Evolutionary conservation across 2,329 filamentous ascomycete genomes (phyloP).

Genomic region (Corinectria fuckeliana): DNA sequence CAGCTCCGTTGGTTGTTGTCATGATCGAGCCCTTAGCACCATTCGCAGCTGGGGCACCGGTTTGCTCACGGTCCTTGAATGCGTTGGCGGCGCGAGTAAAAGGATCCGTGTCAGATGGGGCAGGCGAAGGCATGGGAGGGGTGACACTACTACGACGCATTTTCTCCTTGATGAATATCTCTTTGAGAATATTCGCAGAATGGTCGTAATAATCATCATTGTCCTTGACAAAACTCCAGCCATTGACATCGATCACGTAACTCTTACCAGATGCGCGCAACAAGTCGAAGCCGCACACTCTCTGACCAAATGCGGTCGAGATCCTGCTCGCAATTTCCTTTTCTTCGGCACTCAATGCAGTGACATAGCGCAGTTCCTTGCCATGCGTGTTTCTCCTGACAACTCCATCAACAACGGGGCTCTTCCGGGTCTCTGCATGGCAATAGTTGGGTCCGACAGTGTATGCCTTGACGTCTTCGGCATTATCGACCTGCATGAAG

Average conservation of each 20-base stretch:
- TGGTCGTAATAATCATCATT: conserved; percentile 98
- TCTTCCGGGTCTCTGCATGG: conserved; percentile 96
- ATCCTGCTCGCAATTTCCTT: conserved; percentile 88
- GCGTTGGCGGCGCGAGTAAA: conserved; percentile 42
- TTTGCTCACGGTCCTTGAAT: conserved; percentile 50
- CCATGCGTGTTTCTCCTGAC: conserved; percentile 96
- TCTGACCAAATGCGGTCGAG: conserved; percentile 88
- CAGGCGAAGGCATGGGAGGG: conserved; percentile 58
- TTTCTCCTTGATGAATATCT: conserved; percentile 87
- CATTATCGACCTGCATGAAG: conserved; percentile 95
- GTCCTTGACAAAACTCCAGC: conserved; percentile 99
- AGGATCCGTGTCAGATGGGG: conserved; percentile 52
- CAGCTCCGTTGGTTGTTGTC: conserved; percentile 27
- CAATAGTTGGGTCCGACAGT: conserved; percentile 93
- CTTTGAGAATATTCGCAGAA: conserved; percentile 82
- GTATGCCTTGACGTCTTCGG: conserved; percentile 98
- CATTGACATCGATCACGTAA: conserved; percentile 98
- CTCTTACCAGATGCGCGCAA: conserved; percentile 87
- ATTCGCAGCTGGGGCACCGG: conserved; percentile 22
- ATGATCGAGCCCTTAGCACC: conserved; percentile 40
- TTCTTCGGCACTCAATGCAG: conserved; percentile 80
- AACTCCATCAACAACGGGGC: conserved; percentile 93
- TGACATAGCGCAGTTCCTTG: conserved; percentile 96
- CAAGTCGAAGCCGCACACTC: conserved; percentile 95
- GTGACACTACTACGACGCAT: conserved; percentile 67